These are phyloP conservation scores for Coemansia sp. DNA, from an alignment of 192 early-diverging fungal genomes.

Conservation along the genomic window DNA sequence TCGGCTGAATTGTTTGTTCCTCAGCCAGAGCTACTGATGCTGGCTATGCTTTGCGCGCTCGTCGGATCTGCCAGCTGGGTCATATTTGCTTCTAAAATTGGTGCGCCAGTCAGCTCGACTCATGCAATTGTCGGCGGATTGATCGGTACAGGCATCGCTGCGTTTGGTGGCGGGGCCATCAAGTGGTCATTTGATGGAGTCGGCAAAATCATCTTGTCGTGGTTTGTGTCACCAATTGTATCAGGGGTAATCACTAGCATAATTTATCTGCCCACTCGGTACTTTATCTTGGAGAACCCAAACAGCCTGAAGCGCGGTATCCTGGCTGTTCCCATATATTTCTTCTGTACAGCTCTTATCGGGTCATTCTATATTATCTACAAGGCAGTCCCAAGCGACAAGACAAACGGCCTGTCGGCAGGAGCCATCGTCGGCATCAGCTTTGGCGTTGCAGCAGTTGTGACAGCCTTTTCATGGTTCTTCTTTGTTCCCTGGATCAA, in stretches of 20 bases:
- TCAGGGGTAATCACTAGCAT: slow-evolving; percentile 65
- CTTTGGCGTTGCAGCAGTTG: slow-evolving; percentile 59
- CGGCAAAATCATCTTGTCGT: slow-evolving; percentile 69
- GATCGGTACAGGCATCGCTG: slow-evolving; percentile 71
- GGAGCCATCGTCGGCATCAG: slow-evolving; percentile 63
- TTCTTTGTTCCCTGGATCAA: slow-evolving; percentile 69
- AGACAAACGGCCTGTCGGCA: slow-evolving; percentile 35
- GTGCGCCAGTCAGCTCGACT: slow-evolving; percentile 75
- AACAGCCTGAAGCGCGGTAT: slow-evolving; percentile 69
- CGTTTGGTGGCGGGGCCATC: slow-evolving; percentile 62
- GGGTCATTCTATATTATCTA: slow-evolving; percentile 69
- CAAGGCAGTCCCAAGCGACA: slow-evolving; percentile 64
- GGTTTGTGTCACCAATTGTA: slow-evolving; percentile 72
- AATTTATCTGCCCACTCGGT: slow-evolving; percentile 67
- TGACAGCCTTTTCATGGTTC: slow-evolving; percentile 60
- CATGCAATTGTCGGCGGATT: slow-evolving; percentile 83
- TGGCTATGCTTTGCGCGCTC: slow-evolving; percentile 80
- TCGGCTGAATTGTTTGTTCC: slow-evolving; percentile 56
- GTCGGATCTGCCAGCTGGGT: slow-evolving; percentile 77
- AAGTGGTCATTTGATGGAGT: slow-evolving; percentile 60
- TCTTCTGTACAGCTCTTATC: slow-evolving; percentile 65
- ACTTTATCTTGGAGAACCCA: slow-evolving; percentile 59
- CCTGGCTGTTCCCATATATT: slow-evolving; percentile 68
- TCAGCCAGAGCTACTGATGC: slow-evolving; percentile 76
- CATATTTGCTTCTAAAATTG: slow-evolving; percentile 63